Conservation (phyloP, 495 filamentous ascomycete genomes). For the Mycothermus thermophilus region DNA sequence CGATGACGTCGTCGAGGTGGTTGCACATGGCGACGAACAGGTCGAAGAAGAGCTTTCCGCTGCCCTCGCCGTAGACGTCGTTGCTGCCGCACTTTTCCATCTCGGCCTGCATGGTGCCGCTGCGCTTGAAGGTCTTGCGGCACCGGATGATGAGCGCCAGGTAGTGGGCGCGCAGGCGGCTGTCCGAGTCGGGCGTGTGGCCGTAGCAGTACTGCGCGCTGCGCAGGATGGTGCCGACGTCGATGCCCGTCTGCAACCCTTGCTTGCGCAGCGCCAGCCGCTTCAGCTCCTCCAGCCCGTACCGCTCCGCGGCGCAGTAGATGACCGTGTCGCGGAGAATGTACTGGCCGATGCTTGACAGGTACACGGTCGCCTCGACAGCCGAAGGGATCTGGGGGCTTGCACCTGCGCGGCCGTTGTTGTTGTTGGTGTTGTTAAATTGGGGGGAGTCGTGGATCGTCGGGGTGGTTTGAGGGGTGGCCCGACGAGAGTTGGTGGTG, state of each 20-base stretch:
- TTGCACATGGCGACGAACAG: conserved; percentile 96
- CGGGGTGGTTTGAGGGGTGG: conserved; percentile 21
- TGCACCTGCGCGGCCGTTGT: conserved; percentile 38
- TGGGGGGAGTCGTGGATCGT: conserved; percentile 24
- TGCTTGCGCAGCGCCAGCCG: conserved; percentile 81
- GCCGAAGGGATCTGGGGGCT: conserved; percentile 27
- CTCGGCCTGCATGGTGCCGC: conserved; percentile 94
- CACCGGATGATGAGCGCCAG: conserved; percentile 86
- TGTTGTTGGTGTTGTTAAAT: conserved; percentile 34
- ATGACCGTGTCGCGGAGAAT: conserved; percentile 80
- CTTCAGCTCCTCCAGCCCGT: conserved; percentile 76
- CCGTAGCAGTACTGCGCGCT: conserved; percentile 88
- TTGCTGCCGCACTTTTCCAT: conserved; percentile 59
- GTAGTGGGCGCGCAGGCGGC: conserved; percentile 81
- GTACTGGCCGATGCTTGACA: conserved; percentile 48
- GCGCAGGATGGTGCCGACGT: conserved; percentile 73
- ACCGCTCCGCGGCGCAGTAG: conserved; percentile 81
- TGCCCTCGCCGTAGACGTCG: conserved; percentile 39
- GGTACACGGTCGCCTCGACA: conserved; percentile 61
- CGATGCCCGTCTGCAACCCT: conserved; percentile 71
- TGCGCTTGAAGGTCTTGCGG: conserved; percentile 87
- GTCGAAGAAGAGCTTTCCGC: conserved; percentile 86
- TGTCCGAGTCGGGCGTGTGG: conserved; percentile 83
- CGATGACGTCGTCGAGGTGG: conserved; percentile 81
- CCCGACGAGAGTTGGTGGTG: conserved; percentile 23